Base-by-base conservation (phyloP, 2,329 filamentous ascomycete species). In the Aureobasidium sp. region DNA sequence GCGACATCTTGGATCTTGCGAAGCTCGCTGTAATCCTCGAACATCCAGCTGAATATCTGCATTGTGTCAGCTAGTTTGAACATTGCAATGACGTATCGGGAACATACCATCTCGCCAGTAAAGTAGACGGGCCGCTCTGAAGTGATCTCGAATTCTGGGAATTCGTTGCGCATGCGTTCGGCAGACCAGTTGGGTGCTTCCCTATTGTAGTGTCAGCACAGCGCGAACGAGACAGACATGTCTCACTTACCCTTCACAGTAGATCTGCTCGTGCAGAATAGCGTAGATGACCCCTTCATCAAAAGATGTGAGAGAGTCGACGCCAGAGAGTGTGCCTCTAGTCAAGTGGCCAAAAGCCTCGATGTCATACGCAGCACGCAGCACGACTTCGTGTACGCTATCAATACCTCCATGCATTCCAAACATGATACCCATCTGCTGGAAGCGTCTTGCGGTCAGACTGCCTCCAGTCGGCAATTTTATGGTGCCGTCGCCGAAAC, bases 201-300 rank as follows among this genome's bases (percentile, higher is more conserved):
- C 8, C 58, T 60, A 13, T 8, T 13, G 19, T 2, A 8, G 11
- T 46, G 40, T 60, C 13, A 60, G 29, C 17, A 23, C 10, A 13
- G 11, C 38, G 21, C 3, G 8, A 5, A 8, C 25, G 2, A 35
- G 8, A n/a, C 15, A 31, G 15, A n/a, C 33, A 9, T 27, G 11
- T 3, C 5, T 6, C 35, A 69, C 69, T 61, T 78, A 82, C 62
- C 83, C 82, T 72, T 88, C 84, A 71, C 88, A 93, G 77, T 96
- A 97, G 66, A 92, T 87, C 8, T 89, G 80, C 73, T 97, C 93
- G 70, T 97, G 93, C 2, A 96, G 77, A 40, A 96, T 78, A 25
- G 89, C 87, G 70, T 96, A 97, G 62, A 96, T 83, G 60, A 93
- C 84, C 65, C 85, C 84, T 42, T 83, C 81, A 68, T 96, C 91